Percentiles rank a stretch among this genome's conserved stretches.
Evolutionary conservation across 306 rosid genomes (phyloP).

Genomic region (Pyrus communis): DNA sequence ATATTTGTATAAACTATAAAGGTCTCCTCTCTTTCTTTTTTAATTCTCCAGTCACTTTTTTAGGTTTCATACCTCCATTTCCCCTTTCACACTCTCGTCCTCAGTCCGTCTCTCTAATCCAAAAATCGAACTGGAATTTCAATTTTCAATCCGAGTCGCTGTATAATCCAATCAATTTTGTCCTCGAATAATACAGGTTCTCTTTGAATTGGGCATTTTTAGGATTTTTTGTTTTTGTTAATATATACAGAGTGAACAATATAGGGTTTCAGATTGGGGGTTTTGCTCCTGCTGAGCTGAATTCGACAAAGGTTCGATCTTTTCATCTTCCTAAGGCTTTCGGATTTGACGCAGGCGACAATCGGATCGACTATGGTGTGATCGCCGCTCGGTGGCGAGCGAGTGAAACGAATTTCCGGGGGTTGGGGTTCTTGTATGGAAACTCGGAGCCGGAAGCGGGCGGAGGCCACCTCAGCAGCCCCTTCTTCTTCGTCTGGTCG

Average conservation of each 20-base stretch:
- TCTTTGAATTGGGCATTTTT: background rate
- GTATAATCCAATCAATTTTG: background rate
- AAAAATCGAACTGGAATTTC: background rate
- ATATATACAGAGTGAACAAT: conserved; percentile 4
- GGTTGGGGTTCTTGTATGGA: conserved; percentile 99
- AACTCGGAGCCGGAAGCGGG: conserved; percentile 99
- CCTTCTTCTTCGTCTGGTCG: conserved; percentile 86
- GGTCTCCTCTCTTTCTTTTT: background rate
- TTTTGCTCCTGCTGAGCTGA: conserved; percentile 18
- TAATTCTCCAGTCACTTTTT: conserved; percentile 14
- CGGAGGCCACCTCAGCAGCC: conserved; percentile 99
- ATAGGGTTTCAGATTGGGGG: conserved; percentile 44
- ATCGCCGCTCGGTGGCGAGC: conserved; percentile 83
- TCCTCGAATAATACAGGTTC: background rate
- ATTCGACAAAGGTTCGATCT: conserved; percentile 16
- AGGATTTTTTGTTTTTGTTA: background rate
- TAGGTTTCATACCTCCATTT: conserved; percentile 31
- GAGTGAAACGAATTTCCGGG: conserved; percentile 55
- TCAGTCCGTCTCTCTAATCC: background rate
- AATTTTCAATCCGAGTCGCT: background rate
- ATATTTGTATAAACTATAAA: conserved; percentile 15
- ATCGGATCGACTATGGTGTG: conserved; percentile 36
- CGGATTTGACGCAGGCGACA: conserved; percentile 23
- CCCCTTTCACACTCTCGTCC: background rate
- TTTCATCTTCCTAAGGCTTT: background rate